A percentile compares a stretch with the other conserved stretches of the same genome.
phyloP scores from a whole-genome alignment of 805 yeast genomes.

The Komagataella populi region DNA sequence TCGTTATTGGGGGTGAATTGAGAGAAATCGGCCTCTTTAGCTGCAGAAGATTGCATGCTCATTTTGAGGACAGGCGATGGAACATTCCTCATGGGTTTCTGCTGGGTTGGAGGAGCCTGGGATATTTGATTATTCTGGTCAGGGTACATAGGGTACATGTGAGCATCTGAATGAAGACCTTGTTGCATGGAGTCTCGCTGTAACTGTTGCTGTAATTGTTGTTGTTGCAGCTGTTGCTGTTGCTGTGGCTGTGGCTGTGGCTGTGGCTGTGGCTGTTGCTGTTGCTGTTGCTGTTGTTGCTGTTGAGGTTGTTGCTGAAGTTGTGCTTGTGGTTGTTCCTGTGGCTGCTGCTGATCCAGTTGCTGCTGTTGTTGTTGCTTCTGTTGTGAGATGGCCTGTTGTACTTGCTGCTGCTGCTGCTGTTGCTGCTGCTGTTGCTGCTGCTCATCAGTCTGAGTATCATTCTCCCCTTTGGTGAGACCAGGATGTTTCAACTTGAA shows the following conservation, averaged over 20 bases:
- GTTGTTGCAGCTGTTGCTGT: slow-evolving; percentile 2
- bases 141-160: not conserved
- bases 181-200: not conserved
- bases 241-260: slow-evolving; percentile 3
- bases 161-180: not conserved
- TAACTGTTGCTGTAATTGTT: not conserved
- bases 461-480: not conserved
- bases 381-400: slow-evolving; percentile 7
- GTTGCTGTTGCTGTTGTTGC: slow-evolving; percentile 1
- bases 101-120: not conserved
- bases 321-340: slow-evolving; percentile 5
- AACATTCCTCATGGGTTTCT: not conserved
- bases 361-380: slow-evolving; percentile 9
- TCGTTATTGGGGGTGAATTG: not conserved
- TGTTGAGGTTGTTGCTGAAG: slow-evolving; percentile 1
- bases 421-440: too few species aligned
- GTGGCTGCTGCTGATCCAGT: slow-evolving; percentile 14
- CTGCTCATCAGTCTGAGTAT: slow-evolving; percentile 27
- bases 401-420: slow-evolving; percentile 14
- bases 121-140: not conserved
- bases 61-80: not conserved
- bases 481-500: slow-evolving; percentile 34
- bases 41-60: not conserved
- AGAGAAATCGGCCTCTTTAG: not conserved
- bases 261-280: not conserved